Evolutionary conservation across 176 grass and related monocot genomes (phyloP).

Genomic region (Carex scoparia): DNA sequence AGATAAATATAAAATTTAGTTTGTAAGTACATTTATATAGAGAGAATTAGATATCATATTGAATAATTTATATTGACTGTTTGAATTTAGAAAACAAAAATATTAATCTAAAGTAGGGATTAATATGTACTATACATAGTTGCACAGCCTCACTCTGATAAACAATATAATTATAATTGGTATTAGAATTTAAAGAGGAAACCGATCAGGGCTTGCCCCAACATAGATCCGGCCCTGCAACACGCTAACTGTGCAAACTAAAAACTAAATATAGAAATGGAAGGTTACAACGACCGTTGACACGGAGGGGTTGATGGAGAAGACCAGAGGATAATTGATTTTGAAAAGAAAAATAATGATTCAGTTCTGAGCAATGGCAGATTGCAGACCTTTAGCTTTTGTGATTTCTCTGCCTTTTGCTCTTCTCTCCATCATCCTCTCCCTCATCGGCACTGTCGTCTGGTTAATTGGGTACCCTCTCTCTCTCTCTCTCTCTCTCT

Average conservation of each 20-base stretch:
- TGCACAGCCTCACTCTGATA: too few species aligned
- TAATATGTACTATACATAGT: too few species aligned
- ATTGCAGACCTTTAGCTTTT: constrained; percentile 52
- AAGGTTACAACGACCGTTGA: not conserved
- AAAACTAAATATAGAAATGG: constrained; percentile 16
- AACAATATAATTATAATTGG: too few species aligned
- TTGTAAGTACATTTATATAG: too few species aligned
- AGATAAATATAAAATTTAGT: too few species aligned
- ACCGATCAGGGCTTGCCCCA: too few species aligned
- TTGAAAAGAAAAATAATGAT: not conserved
- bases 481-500: not conserved
- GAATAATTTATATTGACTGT: too few species aligned
- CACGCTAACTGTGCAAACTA: not conserved
- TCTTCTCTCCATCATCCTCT: constrained; percentile 57
- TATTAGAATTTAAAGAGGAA: too few species aligned
- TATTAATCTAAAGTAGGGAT: too few species aligned
- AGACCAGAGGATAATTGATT: constrained; percentile 2
- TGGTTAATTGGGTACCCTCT: constrained; percentile 55
- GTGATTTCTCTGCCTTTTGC: constrained; percentile 59
- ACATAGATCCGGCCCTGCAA: too few species aligned
- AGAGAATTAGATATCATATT: too few species aligned
- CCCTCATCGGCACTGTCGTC: constrained; percentile 48
- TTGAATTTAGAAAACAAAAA: too few species aligned
- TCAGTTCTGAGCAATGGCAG: constrained; percentile 26
- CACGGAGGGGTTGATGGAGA: not conserved